Base-by-base conservation (phyloP, 148 eudicot genomes). In the Chenopodium berlandieri region DNA sequence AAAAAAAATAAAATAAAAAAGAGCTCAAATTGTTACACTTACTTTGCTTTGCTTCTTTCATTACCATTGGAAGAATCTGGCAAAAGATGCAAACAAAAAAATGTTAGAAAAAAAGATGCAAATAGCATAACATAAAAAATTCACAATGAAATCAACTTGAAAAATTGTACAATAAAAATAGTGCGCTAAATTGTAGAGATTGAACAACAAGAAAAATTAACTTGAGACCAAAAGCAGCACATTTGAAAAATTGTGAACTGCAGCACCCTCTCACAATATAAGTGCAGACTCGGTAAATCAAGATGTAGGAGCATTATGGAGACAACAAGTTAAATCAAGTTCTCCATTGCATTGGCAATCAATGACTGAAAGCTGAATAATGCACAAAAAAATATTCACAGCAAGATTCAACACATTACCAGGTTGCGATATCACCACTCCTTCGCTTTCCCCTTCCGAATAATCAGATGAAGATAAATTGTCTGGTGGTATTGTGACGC, bases 401-500 rank as follows among this genome's bases (percentile, higher is more conserved):
- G 52, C 34, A 78, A 34, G 64, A 74, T 4, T 27, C 27, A 73
- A 22, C 56, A 68, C 62, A 69, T 77, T 86, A 90, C 94, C 90
- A 34, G 78, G 84, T 85, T 25, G 46, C 20, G 84, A 78, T 63
- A 88, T 80, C 67, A 86, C 80, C 67, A 64, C 79, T 63, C 78
- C 78, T 69, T 86, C 79, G 78, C 85, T 84, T 78, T 89, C 92
- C 27, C 84, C 89, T 65, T 82, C 91, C 2, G 91, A 90, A 65
- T 86, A 66, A 77, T 85, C 90, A 63, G 93, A 90, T 12, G 88
- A 84, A 54, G 90, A 88, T 72, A 87, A 83, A 81, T 83, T 77
- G 63, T 88, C 88, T 22, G 91, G 89, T 56, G 91, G 90, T 63
- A 88, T 78, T 80, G 82, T 86, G 73, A 89, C 87, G 69, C 90